These are phyloP conservation scores for Halteria grandinella DNA, from an alignment of 73 alveolate genomes.

Conservation along the genomic window DNA sequence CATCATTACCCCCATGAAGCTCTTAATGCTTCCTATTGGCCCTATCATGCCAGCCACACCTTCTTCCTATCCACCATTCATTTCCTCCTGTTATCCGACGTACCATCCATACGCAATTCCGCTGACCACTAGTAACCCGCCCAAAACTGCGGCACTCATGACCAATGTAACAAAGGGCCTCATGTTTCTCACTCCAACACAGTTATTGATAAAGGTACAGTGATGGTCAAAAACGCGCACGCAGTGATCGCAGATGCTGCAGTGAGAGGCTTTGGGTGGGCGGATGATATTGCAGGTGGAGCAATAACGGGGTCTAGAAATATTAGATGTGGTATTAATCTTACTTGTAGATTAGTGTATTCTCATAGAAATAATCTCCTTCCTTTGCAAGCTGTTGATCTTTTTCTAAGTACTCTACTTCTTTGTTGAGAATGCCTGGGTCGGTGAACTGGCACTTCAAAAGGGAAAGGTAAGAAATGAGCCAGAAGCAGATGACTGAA, in stretches of 20 bases:
- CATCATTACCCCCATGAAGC: neutral
- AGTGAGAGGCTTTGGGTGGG: slow-evolving; percentile 97
- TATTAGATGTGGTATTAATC: neutral
- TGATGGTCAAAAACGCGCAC: slow-evolving; percentile 95
- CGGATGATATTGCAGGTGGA: slow-evolving; percentile 91
- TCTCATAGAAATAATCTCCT: slow-evolving; percentile 23
- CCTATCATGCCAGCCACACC: neutral
- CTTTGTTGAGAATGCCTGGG: slow-evolving; percentile 35
- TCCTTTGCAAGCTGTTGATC: neutral
- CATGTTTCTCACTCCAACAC: slow-evolving; percentile 96
- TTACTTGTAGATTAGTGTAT: slow-evolving; percentile 38
- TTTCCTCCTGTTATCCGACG: neutral
- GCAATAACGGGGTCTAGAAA: slow-evolving; percentile 83
- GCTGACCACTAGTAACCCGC: neutral
- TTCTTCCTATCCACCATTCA: neutral
- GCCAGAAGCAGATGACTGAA: too few relatives aligned
- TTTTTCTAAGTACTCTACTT: neutral
- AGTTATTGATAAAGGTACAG: slow-evolving; percentile 95
- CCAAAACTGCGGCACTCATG: neutral
- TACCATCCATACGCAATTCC: neutral
- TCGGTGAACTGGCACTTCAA: too few relatives aligned
- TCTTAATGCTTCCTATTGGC: neutral
- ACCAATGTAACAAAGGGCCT: slow-evolving; percentile 81
- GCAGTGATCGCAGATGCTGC: slow-evolving; percentile 95
- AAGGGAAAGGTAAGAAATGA: too few relatives aligned